phyloP scores from a whole-genome alignment of 2,329 filamentous ascomycete species.

The Aspergillus melleus region DNA sequence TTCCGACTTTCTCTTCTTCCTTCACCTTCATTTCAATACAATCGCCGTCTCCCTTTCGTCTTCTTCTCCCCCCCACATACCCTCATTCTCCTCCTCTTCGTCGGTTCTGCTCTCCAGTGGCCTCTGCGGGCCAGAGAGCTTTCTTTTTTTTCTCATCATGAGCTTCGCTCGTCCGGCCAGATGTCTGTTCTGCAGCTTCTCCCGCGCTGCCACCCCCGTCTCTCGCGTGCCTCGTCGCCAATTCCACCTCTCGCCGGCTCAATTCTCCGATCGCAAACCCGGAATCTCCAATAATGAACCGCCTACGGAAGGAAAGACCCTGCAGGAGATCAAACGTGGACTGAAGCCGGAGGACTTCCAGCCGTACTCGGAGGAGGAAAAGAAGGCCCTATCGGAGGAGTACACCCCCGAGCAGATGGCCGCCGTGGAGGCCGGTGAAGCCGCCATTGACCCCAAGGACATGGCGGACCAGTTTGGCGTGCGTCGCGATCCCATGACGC shows the following conservation, averaged over 20 bases:
- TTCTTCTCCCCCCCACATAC: slow-evolving; percentile 2
- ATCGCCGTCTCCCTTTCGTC: slow-evolving; percentile 8
- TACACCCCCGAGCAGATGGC: slow-evolving; percentile 82
- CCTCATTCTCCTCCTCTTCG: slow-evolving; percentile 3
- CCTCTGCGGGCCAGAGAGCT: slow-evolving; percentile 32
- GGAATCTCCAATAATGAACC: slow-evolving; percentile 43
- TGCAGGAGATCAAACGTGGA: slow-evolving; percentile 21
- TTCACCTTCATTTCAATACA: slow-evolving; percentile 4
- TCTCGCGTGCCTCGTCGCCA: slow-evolving; percentile 48
- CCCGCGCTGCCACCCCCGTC: slow-evolving; percentile 39
- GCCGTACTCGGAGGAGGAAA: slow-evolving; percentile 67
- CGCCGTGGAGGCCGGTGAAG: slow-evolving; percentile 78
- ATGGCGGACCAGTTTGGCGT: slow-evolving; percentile 70
- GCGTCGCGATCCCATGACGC: slow-evolving; percentile 69
- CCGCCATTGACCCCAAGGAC: slow-evolving; percentile 72
- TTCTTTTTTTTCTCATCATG: slow-evolving; percentile 38
- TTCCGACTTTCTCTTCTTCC: slow-evolving; percentile 12
- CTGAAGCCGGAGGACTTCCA: slow-evolving; percentile 41
- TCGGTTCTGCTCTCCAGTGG: slow-evolving; percentile 19
- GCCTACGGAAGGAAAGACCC: slow-evolving; percentile 30
- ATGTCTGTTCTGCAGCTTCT: slow-evolving; percentile 53
- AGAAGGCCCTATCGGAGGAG: slow-evolving; percentile 59
- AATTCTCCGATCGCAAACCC: slow-evolving; percentile 40
- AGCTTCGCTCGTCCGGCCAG: slow-evolving; percentile 50
- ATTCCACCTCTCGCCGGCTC: slow-evolving; percentile 48